Conservation (phyloP, 495 filamentous ascomycete genomes). For the Aspergillus egyptiacus region DNA sequence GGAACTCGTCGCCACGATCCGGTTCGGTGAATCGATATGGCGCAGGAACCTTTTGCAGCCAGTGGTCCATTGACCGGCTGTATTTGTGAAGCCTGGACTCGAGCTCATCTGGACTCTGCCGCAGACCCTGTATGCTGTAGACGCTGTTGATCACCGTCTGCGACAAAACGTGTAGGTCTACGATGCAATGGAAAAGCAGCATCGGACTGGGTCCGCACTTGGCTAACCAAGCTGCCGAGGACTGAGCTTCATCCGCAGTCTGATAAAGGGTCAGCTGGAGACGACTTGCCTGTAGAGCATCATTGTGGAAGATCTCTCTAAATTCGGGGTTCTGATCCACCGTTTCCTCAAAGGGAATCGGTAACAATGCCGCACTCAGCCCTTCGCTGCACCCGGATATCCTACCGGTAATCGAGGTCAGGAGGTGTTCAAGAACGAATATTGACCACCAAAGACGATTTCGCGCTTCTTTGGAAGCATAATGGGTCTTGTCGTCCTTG, state of each 20-base stretch:
- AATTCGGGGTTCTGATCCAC: slow-evolving; percentile 26
- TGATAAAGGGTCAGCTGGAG: slow-evolving; percentile 33
- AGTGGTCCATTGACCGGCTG: slow-evolving; percentile 41
- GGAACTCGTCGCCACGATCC: slow-evolving; percentile 3
- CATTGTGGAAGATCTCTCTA: slow-evolving; percentile 20
- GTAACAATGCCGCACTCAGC: slow-evolving; percentile 49
- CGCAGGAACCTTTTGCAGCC: slow-evolving; percentile 43
- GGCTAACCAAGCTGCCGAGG: slow-evolving; percentile 21
- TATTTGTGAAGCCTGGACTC: slow-evolving; percentile 47
- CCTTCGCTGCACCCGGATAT: slow-evolving; percentile 48
- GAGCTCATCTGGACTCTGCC: slow-evolving; percentile 43
- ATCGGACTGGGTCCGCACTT: slow-evolving; percentile 29
- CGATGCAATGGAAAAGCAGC: slow-evolving; percentile 42
- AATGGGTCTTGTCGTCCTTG: slow-evolving; percentile 39
- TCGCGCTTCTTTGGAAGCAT: slow-evolving; percentile 52
- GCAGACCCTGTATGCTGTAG: slow-evolving; percentile 50
- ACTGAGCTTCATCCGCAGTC: slow-evolving; percentile 11
- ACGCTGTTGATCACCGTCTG: slow-evolving; percentile 47
- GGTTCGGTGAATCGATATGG: slow-evolving; percentile 40
- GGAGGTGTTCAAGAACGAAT: slow-evolving; percentile 49
- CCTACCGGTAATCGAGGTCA: slow-evolving; percentile 58
- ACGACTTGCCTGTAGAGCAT: slow-evolving; percentile 14
- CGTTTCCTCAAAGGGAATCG: slow-evolving; percentile 49
- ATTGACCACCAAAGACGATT: slow-evolving; percentile 61
- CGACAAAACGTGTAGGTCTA: slow-evolving; percentile 45